Base-by-base conservation (phyloP, 352 stramenopile species). In the Thalassiosira hispida region DNA sequence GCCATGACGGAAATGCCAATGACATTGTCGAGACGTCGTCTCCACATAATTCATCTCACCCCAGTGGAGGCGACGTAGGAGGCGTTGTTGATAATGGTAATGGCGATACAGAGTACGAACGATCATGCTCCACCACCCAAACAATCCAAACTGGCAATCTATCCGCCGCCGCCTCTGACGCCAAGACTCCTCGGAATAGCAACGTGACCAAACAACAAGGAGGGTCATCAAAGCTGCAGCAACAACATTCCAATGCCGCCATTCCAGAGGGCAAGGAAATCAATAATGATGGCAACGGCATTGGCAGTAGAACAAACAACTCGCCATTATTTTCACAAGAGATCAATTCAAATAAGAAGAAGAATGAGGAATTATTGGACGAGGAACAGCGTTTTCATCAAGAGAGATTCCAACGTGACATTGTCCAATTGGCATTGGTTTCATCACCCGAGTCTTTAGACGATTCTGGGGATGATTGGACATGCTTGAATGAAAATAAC, bases 341-440 rank as follows among this genome's bases (percentile, higher is more conserved):
- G 38, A 38, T 9, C 31, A 38, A 38, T 8, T n/a, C 3, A 4
- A 14, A 16, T 25, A 35, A 59, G 11, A 1, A 49, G 35, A 49
- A 61, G 47, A 27, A 46, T 23, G 29, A 72, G 6, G 47, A 47
- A 27, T 18, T 38, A 49, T 27, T 44, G 38, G 14, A 66, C 22
- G 38, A 33, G 22, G 57, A 60, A 49, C 18, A 12, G 49, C n/a
- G 5, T n/a, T 68, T 73, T 57, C 60, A 63, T 18, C 29, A 68
- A 42, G 60, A 85, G 56, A 27, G 77, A 72, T 85, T 85, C 51
- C n/a, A 74, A 46, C 52, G 71, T 23, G 77, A 85, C 60, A 81
- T 85, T 44, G 55, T 81, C 20, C 27, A 76, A 23, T 67, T 81
- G 44, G 46, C 61, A 60, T 29, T 85, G 18, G 12, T 73, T 20